A percentile compares a stretch with the other conserved stretches of the same genome.
phyloP scores from a whole-genome alignment of 768 basidiomycete genomes.

The Trametes villosa region DNA sequence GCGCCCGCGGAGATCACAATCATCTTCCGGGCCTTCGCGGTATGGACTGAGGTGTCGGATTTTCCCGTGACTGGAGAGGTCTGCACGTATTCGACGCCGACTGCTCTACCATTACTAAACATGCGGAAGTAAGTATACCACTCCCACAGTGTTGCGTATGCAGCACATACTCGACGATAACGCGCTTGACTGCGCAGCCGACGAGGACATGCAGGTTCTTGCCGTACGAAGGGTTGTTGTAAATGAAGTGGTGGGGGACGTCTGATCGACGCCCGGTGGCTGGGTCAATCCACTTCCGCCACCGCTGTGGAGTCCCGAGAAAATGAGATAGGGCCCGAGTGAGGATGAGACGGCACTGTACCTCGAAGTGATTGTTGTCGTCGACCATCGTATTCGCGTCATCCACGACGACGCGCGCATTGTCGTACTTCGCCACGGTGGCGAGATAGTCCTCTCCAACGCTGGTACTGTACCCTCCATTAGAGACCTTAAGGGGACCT shows the following conservation, averaged over 20 bases:
- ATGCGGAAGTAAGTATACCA: background rate
- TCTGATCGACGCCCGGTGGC: constrained; percentile 61
- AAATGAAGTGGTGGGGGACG: constrained; percentile 47
- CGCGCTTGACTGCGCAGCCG: constrained; percentile 40
- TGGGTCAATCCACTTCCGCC: constrained; percentile 43
- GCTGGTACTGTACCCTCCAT: constrained; percentile 42
- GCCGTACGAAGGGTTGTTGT: constrained; percentile 31
- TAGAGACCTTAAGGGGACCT: constrained; percentile 42
- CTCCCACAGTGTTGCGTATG: background rate
- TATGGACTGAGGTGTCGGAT: constrained; percentile 7
- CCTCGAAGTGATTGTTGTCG: constrained; percentile 1
- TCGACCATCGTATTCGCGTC: constrained; percentile 3
- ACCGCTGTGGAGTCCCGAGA: background rate
- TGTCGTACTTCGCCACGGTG: constrained; percentile 45
- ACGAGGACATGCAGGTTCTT: constrained; percentile 39
- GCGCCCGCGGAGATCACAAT: constrained; percentile 46
- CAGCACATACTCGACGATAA: constrained; percentile 38
- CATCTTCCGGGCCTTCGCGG: constrained; percentile 38
- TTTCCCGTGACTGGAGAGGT: constrained; percentile 32
- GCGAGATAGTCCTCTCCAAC: constrained; percentile 51
- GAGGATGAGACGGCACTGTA: too few relatives aligned
- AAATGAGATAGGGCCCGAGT: background rate
- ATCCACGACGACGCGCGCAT: background rate
- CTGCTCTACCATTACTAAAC: constrained; percentile 39
- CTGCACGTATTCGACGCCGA: constrained; percentile 42